Conservation (phyloP, 1,284 basidiomycete species). For the Trametes hirsuta region DNA sequence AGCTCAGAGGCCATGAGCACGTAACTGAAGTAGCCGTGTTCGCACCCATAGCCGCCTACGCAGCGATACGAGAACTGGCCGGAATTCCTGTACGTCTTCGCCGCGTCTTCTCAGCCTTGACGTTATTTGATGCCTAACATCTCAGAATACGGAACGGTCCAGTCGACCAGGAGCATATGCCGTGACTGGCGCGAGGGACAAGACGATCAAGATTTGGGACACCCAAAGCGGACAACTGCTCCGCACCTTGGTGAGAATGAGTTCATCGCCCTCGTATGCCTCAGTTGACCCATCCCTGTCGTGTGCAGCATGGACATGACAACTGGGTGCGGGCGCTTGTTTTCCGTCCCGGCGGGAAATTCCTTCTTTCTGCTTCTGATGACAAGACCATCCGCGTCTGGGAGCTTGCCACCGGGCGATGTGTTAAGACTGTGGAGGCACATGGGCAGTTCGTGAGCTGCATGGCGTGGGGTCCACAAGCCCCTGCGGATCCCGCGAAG, state of each 20-base stretch:
- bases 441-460: slow-evolving; percentile 73
- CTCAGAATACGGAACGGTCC: slow-evolving; percentile 36
- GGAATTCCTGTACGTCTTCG: slow-evolving; percentile 30
- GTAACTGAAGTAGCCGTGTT: slow-evolving; percentile 74
- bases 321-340: slow-evolving; percentile 73
- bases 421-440: slow-evolving; percentile 70
- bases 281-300: not conserved
- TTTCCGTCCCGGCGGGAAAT: slow-evolving; percentile 76
- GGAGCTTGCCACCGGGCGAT: slow-evolving; percentile 72
- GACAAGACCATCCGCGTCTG: slow-evolving; percentile 80
- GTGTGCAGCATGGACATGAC: slow-evolving; percentile 58
- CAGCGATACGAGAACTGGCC: slow-evolving; percentile 52
- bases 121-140: not conserved
- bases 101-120: no score
- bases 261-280: not conserved
- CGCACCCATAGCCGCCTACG: slow-evolving; percentile 52
- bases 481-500: slow-evolving; percentile 38
- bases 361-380: slow-evolving; percentile 74
- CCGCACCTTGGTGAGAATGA: slow-evolving; percentile 55
- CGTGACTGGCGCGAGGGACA: slow-evolving; percentile 74
- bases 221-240: slow-evolving; percentile 65
- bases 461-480: slow-evolving; percentile 66
- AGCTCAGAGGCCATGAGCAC: slow-evolving; percentile 77
- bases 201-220: slow-evolving; percentile 77
- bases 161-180: slow-evolving; percentile 47